Evolutionary conservation across 768 basidiomycete genomes (phyloP).

Genomic region (Naematelia encephala): DNA sequence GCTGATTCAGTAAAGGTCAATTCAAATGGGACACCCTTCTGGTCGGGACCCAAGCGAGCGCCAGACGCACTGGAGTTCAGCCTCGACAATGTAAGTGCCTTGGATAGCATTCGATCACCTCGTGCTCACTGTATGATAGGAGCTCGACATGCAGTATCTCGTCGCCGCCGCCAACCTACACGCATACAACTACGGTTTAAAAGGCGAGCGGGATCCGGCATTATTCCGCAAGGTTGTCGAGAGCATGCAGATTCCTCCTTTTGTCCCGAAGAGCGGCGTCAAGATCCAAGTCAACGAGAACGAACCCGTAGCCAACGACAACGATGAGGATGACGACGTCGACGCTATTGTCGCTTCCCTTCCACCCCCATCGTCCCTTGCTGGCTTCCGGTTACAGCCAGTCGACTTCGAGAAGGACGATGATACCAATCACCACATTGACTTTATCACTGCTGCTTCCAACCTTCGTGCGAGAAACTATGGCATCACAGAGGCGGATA

Average conservation of each 20-base stretch:
- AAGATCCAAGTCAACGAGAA: conserved; percentile 94
- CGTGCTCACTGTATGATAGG: conserved; percentile 54
- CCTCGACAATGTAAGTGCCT: conserved; percentile 69
- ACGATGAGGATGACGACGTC: conserved; percentile 55
- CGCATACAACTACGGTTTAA: conserved; percentile 95
- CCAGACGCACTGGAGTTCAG: conserved; percentile 86
- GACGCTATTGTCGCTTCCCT: conserved; percentile 64
- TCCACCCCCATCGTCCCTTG: conserved; percentile 84
- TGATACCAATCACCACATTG: conserved; percentile 95
- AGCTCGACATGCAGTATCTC: conserved; percentile 80
- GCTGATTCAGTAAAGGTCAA: conserved; percentile 55
- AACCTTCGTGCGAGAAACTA: conserved; percentile 97
- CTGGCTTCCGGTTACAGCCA: conserved; percentile 90
- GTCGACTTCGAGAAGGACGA: conserved; percentile 99
- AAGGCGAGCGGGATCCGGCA: conserved; percentile 74
- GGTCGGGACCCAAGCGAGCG: conserved; percentile 97
- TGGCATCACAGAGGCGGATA: conserved; percentile 76
- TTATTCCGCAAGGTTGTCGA: conserved; percentile 81
- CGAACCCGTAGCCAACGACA: conserved; percentile 63
- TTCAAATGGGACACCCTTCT: conserved; percentile 91
- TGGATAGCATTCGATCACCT: conserved; percentile 3
- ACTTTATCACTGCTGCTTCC: conserved; percentile 96
- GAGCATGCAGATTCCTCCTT: conserved; percentile 80
- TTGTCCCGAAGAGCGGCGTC: conserved; percentile 86
- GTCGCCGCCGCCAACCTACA: conserved; percentile 93